A percentile compares a stretch with the other conserved stretches of the same genome.
phyloP scores from a whole-genome alignment of 2,329 filamentous ascomycete genomes.

The Fusarium chlamydosporum region DNA sequence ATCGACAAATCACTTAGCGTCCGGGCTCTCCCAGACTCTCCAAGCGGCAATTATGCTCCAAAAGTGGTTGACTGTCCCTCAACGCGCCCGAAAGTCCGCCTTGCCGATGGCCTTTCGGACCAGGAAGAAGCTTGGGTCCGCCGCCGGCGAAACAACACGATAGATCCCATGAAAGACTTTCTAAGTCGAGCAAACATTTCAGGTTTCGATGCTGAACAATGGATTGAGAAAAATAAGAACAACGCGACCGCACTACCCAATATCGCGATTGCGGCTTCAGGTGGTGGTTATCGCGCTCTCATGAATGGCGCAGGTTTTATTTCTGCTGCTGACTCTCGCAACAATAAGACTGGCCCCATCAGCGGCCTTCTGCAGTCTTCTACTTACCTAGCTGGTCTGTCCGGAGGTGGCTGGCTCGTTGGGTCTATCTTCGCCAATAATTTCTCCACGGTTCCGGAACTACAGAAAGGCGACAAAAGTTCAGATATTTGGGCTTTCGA shows the following conservation, averaged over 20 bases:
- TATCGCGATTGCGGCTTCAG: conserved; percentile 84
- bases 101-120: conserved; percentile 69
- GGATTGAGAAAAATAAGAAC: conserved; percentile 65
- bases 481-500: conserved; percentile 59
- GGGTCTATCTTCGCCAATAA: conserved; percentile 87
- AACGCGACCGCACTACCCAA: conserved; percentile 60
- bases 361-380: conserved; percentile 84
- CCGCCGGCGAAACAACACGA: conserved; percentile 77
- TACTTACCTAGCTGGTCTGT: conserved; percentile 85
- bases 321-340: conserved; percentile 80
- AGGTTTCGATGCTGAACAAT: conserved; percentile 79
- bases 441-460: conserved; percentile 71
- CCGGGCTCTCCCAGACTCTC: conserved; percentile 26
- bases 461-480: conserved; percentile 53
- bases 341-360: conserved; percentile 71
- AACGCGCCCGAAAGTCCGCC: conserved; percentile 77
- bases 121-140: conserved; percentile 82
- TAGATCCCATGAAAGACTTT: conserved; percentile 79
- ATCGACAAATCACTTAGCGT: conserved; percentile 3
- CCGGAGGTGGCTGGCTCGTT: conserved; percentile 86
- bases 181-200: conserved; percentile 79
- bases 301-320: conserved; percentile 85
- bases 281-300: conserved; percentile 87
- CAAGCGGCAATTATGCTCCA: conserved; percentile 72
- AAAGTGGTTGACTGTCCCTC: conserved; percentile 76